phyloP scores from a whole-genome alignment of 1,284 basidiomycete genomes.

The Apiotrichum laibachii region DNA sequence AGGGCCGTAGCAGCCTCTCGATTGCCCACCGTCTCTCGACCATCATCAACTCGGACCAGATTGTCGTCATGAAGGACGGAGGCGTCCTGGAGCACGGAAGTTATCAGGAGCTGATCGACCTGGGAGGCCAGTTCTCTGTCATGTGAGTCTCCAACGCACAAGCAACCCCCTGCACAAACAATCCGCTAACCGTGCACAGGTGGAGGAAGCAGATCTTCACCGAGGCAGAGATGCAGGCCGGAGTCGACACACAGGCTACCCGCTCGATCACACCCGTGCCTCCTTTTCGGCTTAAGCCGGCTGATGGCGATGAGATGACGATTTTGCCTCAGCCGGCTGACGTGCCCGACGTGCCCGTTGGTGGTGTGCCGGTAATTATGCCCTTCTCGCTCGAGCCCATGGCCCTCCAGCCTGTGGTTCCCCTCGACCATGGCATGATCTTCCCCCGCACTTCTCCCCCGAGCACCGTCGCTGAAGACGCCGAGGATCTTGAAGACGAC shows the following conservation, averaged over 20 bases:
- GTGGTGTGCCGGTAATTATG: background rate
- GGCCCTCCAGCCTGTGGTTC: background rate
- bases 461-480: conserved; percentile 17
- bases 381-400: background rate
- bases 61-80: conserved; percentile 84
- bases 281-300: conserved; percentile 4
- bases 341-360: too few relatives aligned
- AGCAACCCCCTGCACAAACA: background rate
- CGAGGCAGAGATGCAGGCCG: conserved; percentile 42
- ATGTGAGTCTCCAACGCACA: conserved; percentile 32
- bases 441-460: conserved; percentile 14
- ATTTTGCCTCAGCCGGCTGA: conserved; percentile 1
- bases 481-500: conserved; percentile 4
- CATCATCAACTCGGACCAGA: conserved; percentile 62
- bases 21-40: conserved; percentile 67
- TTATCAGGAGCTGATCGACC: conserved; percentile 73
- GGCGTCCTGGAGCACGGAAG: conserved; percentile 81
- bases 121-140: conserved; percentile 50
- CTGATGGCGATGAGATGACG: background rate
- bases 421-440: background rate
- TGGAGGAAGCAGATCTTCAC: conserved; percentile 50
- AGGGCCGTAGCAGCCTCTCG: conserved; percentile 83
- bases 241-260: conserved; percentile 4
- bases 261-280: background rate
- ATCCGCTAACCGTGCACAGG: conserved; percentile 28